Evolutionary conservation across 1,284 basidiomycete species (phyloP).

Genomic region (Anthracocystis walkeri): DNA sequence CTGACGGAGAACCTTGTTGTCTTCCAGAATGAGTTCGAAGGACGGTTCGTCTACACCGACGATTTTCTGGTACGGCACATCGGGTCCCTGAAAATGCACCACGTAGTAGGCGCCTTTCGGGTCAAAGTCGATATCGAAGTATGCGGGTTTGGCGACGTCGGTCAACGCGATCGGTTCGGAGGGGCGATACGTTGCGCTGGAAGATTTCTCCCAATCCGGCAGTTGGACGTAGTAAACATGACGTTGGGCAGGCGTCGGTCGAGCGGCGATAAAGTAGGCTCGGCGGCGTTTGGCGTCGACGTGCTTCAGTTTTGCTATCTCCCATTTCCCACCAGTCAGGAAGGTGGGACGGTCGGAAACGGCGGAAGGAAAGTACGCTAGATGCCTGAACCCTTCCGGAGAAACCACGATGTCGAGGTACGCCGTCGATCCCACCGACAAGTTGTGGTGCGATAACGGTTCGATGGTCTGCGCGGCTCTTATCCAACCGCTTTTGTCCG

Average conservation of each 20-base stretch:
- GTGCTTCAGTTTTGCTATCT: slow-evolving; percentile 81
- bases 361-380: slow-evolving; percentile 55
- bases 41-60: slow-evolving; percentile 77
- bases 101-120: slow-evolving; percentile 77
- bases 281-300: slow-evolving; percentile 78
- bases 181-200: slow-evolving; percentile 76
- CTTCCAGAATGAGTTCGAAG: slow-evolving; percentile 74
- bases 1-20: slow-evolving; percentile 79
- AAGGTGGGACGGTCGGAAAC: slow-evolving; percentile 67
- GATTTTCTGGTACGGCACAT: slow-evolving; percentile 86
- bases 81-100: slow-evolving; percentile 82
- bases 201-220: slow-evolving; percentile 37
- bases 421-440: slow-evolving; percentile 36
- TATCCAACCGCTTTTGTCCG: slow-evolving; percentile 89
- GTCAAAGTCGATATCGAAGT: slow-evolving; percentile 72
- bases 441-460: slow-evolving; percentile 44
- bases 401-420: slow-evolving; percentile 60
- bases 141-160: slow-evolving; percentile 76
- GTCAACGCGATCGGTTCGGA: slow-evolving; percentile 76
- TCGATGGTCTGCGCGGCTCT: slow-evolving; percentile 71
- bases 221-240: slow-evolving; percentile 76
- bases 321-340: slow-evolving; percentile 88
- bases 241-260: slow-evolving; percentile 82
- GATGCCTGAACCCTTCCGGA: slow-evolving; percentile 52
- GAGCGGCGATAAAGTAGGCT: slow-evolving; percentile 88